phyloP scores from a whole-genome alignment of 305 asterid species.

The Euphrasia arctica region DNA sequence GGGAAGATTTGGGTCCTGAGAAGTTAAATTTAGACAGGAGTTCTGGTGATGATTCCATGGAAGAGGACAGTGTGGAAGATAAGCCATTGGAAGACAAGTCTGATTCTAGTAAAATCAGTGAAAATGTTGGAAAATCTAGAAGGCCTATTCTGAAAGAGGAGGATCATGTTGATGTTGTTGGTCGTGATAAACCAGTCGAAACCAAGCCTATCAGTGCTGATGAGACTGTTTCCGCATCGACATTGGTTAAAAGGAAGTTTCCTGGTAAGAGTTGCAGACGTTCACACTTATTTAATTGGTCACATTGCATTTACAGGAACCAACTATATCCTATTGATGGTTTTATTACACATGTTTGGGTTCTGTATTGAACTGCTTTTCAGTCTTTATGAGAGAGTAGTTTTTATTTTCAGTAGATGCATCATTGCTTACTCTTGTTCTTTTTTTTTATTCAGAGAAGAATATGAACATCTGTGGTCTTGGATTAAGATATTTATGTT shows the following conservation, averaged over 20 bases:
- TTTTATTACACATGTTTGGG: conserved; percentile 16
- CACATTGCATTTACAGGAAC: neutral
- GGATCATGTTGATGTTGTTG: conserved; percentile 53
- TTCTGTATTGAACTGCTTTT: neutral
- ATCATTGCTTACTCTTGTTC: neutral
- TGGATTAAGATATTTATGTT: neutral
- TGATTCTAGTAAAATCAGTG: conserved; percentile 32
- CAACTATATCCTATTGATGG: neutral
- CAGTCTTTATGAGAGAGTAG: neutral
- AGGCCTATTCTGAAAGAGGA: conserved; percentile 39
- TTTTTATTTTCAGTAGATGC: neutral
- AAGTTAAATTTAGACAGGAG: conserved; percentile 62
- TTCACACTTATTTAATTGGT: conserved; percentile 1
- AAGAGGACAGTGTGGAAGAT: conserved; percentile 61
- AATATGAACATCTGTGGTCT: neutral
- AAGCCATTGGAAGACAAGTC: conserved; percentile 45
- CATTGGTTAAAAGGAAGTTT: conserved; percentile 59
- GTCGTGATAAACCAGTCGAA: conserved; percentile 43
- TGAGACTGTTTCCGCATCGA: conserved; percentile 30
- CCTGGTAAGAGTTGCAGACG: conserved; percentile 38
- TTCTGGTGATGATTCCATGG: conserved; percentile 92
- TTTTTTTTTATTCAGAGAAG: neutral
- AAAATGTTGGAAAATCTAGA: conserved; percentile 35
- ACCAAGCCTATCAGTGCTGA: conserved; percentile 32
- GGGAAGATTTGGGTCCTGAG: conserved; percentile 53